Evolutionary conservation across 768 basidiomycete species (phyloP).

Genomic region (Leucocoprinus sp.): DNA sequence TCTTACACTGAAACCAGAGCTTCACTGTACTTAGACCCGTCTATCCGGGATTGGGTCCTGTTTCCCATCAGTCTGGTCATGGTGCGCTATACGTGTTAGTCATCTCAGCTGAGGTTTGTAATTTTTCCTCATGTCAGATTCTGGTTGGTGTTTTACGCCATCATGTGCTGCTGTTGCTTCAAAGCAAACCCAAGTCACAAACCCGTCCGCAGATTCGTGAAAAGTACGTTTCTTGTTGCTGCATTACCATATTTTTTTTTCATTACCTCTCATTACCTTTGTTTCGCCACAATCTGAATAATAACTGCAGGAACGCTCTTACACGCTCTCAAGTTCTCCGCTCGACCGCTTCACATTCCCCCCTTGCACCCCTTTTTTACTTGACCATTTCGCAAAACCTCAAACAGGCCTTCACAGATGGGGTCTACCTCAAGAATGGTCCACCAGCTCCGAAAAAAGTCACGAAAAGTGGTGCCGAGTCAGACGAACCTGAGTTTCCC

Average conservation of each 20-base stretch:
- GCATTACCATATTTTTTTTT: conserved; percentile 1
- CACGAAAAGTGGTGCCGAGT: conserved; percentile 39
- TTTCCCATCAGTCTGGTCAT: conserved; percentile 97
- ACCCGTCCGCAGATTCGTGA: conserved; percentile 77
- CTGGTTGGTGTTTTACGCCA: conserved; percentile 89
- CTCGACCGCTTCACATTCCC: conserved; percentile 71
- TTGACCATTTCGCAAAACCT: conserved; percentile 68
- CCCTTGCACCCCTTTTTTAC: conserved; percentile 68
- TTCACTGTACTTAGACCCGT: conserved; percentile 79
- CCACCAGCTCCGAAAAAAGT: conserved; percentile 32
- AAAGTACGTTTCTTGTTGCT: conserved; percentile 54
- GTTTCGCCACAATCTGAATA: conserved; percentile 2
- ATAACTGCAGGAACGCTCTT: conserved; percentile 53
- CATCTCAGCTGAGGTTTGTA: no score
- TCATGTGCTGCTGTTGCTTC: conserved; percentile 83
- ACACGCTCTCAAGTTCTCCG: conserved; percentile 80
- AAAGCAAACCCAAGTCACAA: conserved; percentile 75
- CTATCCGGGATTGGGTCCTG: conserved; percentile 90
- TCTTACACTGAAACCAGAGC: conserved; percentile 25
- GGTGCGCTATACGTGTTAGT: conserved; percentile 48
- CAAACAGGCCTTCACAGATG: conserved; percentile 59
- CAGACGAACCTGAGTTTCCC: conserved; percentile 20
- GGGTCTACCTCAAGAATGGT: conserved; percentile 82
- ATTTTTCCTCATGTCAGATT: conserved; percentile 43
- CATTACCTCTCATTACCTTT: not conserved